These are phyloP conservation scores for Berberis thunbergii DNA, from an alignment of 164 flowering plant genomes.

Conservation along the genomic window DNA sequence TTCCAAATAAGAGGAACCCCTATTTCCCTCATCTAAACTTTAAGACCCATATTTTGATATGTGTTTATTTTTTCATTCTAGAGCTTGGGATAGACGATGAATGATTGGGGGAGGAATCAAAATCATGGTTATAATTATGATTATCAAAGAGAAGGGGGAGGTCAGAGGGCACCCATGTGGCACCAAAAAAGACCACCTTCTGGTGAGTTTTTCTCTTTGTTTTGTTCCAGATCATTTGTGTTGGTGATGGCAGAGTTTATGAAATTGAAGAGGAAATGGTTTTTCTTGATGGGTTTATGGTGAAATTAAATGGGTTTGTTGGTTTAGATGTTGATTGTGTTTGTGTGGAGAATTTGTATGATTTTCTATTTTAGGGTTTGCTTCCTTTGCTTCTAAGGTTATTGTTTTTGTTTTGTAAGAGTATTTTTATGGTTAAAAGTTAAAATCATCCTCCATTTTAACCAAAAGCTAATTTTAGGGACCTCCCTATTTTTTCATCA, in stretches of 20 bases:
- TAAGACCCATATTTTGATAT: neutral
- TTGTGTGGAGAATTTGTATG: neutral
- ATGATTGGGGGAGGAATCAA: slow-evolving; percentile 11
- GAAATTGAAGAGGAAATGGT: neutral
- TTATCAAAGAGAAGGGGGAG: neutral
- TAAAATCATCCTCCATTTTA: too few relatives aligned
- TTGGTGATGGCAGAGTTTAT: neutral
- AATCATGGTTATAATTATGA: slow-evolving; percentile 1
- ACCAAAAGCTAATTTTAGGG: too few relatives aligned
- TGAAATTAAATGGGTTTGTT: neutral
- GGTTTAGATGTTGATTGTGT: neutral
- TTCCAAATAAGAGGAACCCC: too few relatives aligned
- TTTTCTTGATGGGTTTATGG: too few relatives aligned
- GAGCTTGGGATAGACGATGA: neutral
- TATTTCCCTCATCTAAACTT: neutral
- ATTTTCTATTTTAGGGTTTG: neutral
- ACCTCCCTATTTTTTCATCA: too few relatives aligned
- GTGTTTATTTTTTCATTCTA: neutral
- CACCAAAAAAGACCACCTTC: slow-evolving; percentile 10
- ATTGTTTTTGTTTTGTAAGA: too few relatives aligned
- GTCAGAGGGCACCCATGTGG: neutral
- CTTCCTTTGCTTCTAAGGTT: too few relatives aligned
- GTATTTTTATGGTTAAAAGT: too few relatives aligned
- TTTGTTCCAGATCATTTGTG: neutral
- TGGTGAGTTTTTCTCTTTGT: slow-evolving; percentile 10